Base-by-base conservation (phyloP, 1,284 basidiomycete genomes). In the Sporisorium iseilematis-ciliati region DNA sequence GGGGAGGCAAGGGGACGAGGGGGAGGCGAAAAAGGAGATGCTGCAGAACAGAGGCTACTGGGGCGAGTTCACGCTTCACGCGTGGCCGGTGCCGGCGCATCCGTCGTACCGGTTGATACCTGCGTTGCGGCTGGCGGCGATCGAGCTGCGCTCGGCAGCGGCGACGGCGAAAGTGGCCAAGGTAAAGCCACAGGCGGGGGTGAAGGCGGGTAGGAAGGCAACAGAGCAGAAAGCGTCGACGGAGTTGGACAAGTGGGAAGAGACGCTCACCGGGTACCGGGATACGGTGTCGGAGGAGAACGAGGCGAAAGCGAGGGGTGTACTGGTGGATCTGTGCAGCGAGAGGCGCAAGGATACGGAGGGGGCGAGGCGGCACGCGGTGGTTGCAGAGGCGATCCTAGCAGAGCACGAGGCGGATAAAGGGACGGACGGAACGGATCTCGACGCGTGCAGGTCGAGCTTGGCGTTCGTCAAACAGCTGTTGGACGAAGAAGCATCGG, bases 11-110 rank as follows among this genome's bases (percentile, higher is more conserved):
- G 72, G 72, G 12, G 45, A 35, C 0, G 38, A 29, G 0, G 81
- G 81, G 1, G 59, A 57, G n/a, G 61, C 35, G 41, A 81, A 82
- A 64, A 62, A 73, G n/a, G 64, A 72, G 50, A 43, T 82, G 12
- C 64, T 83, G 3, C 68, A 79, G 46, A 71, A 74, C 12, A 40
- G 71, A 18, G 78, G 78, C n/a, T 83, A 83, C 54, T 82, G 81
- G 78, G 55, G 57, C 7, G 82, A 83, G 38, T 82, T 75, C 25
- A 78, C 82, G 0, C 33, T 82, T 8, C 82, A 83, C 42, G 78
- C 81, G 2, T 62, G 48, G 18, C 80, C 81, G 0, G 58, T 57
- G 18, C 79, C 82, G 7, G 79, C 82, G 1, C 82, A 83, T 70
- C 80, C 81, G 4, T 80, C 78, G 20, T 77, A 83, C 60, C 69